Base-by-base conservation (phyloP, 495 filamentous ascomycete genomes). In the Parmelia sp. region DNA sequence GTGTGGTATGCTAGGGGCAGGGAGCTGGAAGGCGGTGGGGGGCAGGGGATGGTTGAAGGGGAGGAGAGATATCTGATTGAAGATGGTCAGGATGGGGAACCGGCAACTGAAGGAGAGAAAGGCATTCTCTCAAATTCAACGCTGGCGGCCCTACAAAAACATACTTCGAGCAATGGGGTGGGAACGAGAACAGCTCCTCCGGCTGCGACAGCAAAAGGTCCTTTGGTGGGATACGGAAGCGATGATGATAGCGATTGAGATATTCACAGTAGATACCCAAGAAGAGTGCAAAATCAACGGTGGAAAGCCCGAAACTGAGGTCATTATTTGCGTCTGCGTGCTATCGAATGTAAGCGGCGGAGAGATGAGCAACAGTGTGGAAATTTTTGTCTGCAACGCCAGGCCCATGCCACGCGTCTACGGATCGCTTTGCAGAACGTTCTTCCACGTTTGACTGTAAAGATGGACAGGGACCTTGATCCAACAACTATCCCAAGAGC, bases 151-250 rank as follows among this genome's bases (percentile, higher is more conserved):
- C 71, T 97, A 56, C 83, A 85, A 69, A 78, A 75, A 11, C 79
- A 74, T 47, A 66, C 68, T 5, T 39, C 71, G 27, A 67, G 60
- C 53, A 67, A 53, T 25, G 47, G 65, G 62, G 59, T 57, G 58
- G 57, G 64, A 65, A 75, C 82, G 33, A 74, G 77, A 66, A 76
- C 80, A 42, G 73, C 77, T 7, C 75, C 70, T 61, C 58, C 84
- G 42, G 75, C 80, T 14, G 74, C 81, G 59, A 75, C 75, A 27
- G 65, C 75, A 58, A 76, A 76, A 29, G 90, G 91, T 21, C 89
- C 90, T 15, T 78, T 97, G 70, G 92, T 96, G 14, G 88, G 82
- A 14, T 97, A 97, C 71, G 93, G 86, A 40, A 96, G 92, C 75
- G 93, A 96, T 75, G 90, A 90, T 71, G 92, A 96, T 68, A 85